phyloP scores from a whole-genome alignment of 1,139 yeast species.

The Pichia sp. region DNA sequence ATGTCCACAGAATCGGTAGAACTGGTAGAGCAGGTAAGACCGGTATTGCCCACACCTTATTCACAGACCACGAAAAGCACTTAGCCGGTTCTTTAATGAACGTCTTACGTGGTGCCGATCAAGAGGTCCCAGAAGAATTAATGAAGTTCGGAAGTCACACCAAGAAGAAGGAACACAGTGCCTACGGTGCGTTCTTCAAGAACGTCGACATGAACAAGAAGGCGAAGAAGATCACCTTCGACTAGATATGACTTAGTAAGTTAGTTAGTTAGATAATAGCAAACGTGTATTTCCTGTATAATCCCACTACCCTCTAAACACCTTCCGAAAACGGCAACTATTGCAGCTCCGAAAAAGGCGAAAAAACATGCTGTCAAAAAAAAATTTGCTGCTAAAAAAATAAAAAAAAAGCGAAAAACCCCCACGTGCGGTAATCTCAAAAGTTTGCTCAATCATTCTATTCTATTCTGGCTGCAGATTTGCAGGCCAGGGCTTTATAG shows the following conservation, averaged over 20 bases:
- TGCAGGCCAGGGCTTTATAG: too few relatives aligned
- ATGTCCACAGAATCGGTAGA: conserved; percentile 95
- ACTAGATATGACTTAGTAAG: too few relatives aligned
- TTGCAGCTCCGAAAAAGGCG: too few relatives aligned
- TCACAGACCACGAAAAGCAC: conserved; percentile 83
- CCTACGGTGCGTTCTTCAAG: conserved; percentile 95
- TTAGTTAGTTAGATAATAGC: too few relatives aligned
- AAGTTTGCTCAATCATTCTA: too few relatives aligned
- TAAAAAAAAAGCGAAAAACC: too few relatives aligned
- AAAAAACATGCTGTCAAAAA: too few relatives aligned
- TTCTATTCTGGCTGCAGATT: neutral
- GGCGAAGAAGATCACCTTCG: conserved; percentile 90
- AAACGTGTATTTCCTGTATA: too few relatives aligned
- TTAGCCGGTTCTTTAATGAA: conserved; percentile 90
- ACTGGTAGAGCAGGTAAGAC: conserved; percentile 98
- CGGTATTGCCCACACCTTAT: conserved; percentile 95
- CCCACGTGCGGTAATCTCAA: too few relatives aligned
- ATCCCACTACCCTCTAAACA: too few relatives aligned
- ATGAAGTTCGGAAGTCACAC: conserved; percentile 97
- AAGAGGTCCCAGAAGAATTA: conserved; percentile 71
- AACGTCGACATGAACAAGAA: conserved; percentile 85
- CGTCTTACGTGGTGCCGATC: conserved; percentile 95
- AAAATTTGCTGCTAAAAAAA: too few relatives aligned
- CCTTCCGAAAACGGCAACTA: too few relatives aligned
- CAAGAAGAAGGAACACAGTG: conserved; percentile 94